Evolutionary conservation across 306 rosid genomes (phyloP).

Genomic region (Ammopiptanthus mongolicus): DNA sequence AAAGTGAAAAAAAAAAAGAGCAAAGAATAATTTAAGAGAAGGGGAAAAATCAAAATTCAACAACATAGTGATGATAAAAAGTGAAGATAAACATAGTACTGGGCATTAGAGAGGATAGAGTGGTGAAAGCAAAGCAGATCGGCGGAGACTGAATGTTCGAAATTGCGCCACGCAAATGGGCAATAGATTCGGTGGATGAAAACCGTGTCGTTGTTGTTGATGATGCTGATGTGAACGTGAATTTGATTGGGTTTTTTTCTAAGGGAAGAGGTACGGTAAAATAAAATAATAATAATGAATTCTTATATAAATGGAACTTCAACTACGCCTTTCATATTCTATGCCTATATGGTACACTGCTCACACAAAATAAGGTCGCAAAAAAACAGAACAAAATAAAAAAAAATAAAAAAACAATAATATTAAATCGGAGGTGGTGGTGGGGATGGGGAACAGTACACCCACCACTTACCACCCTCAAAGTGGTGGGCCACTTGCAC

Average conservation of each 20-base stretch:
- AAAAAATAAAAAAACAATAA: not conserved
- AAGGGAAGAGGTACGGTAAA: not conserved
- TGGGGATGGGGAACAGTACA: constrained; percentile 28
- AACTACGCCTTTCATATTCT: not conserved
- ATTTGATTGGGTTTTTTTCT: not conserved
- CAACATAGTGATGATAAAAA: not conserved
- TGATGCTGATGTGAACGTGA: not conserved
- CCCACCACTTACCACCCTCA: constrained; percentile 23
- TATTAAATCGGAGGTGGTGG: constrained; percentile 14
- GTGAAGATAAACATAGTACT: not conserved
- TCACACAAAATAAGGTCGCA: not conserved
- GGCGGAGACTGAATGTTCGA: constrained; percentile 18
- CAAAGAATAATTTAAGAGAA: not conserved
- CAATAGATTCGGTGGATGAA: constrained; percentile 24
- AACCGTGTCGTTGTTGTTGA: not conserved
- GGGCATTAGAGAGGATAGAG: constrained; percentile 2
- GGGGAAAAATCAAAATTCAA: not conserved
- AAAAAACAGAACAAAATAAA: not conserved
- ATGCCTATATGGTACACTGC: not conserved
- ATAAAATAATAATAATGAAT: too few relatives aligned
- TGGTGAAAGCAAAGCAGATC: constrained; percentile 16
- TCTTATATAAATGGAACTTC: not conserved
- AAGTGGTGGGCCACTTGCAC: constrained; percentile 35
- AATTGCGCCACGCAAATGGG: constrained; percentile 21
- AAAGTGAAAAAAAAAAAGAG: not conserved